Evolutionary conservation across 768 basidiomycete genomes (phyloP).

Genomic region (Trametes meyenii): DNA sequence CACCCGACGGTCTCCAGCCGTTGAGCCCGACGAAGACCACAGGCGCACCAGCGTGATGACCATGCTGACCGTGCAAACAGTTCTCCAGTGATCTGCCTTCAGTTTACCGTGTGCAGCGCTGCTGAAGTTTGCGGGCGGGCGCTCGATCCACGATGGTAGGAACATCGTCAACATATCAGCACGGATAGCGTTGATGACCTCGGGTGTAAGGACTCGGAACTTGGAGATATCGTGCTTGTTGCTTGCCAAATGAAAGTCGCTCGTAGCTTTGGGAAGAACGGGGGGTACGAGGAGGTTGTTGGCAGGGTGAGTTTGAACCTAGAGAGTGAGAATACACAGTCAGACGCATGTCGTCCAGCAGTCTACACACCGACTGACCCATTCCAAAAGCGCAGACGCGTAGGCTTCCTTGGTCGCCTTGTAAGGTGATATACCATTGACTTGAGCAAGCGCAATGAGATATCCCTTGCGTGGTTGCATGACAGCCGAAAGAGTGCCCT

Average conservation of each 20-base stretch:
- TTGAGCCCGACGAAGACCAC: slow-evolving; percentile 36
- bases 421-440: background rate
- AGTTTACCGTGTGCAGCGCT: slow-evolving; percentile 21
- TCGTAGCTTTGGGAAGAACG: background rate
- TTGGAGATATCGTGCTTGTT: background rate
- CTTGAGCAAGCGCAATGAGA: background rate
- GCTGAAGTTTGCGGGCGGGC: slow-evolving; percentile 20
- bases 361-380: background rate
- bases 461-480: background rate
- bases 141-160: slow-evolving; percentile 24
- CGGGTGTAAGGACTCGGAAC: background rate
- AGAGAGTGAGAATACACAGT: no score
- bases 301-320: no score
- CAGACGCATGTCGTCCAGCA: no score
- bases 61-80: slow-evolving; percentile 36
- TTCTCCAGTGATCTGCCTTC: slow-evolving; percentile 37
- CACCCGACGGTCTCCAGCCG: background rate
- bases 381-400: background rate
- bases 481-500: background rate
- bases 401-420: background rate
- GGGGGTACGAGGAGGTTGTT: no score
- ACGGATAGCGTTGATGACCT: no score
- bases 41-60: slow-evolving; percentile 40
- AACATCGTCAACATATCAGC: background rate
- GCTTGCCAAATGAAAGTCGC: slow-evolving; percentile 1